Conservation (phyloP, 2,329 filamentous ascomycete species). For the Xylariaceae sp. region DNA sequence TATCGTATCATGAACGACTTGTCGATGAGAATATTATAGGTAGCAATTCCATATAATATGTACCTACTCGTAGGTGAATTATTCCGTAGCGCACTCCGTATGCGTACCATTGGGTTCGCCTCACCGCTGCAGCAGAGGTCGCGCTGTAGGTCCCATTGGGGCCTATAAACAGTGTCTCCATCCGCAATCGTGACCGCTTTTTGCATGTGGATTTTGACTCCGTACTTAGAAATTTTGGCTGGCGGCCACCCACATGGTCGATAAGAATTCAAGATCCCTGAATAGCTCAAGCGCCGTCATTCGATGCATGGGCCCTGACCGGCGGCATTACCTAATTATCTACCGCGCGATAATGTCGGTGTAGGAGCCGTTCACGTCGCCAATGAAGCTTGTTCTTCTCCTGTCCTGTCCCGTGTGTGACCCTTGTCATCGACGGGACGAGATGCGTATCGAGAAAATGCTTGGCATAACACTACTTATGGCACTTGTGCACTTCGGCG, state of each 20-base stretch:
- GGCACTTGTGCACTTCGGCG: slow-evolving; percentile 9
- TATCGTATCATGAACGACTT: no score
- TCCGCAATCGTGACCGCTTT: slow-evolving; percentile 16
- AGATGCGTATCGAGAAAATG: slow-evolving; percentile 1
- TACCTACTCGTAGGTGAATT: no score
- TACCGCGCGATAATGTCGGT: slow-evolving; percentile 15
- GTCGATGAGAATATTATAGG: neutral
- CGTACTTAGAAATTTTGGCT: neutral
- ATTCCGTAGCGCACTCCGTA: neutral
- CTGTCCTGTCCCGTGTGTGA: neutral
- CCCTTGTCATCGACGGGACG: neutral
- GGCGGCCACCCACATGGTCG: slow-evolving; percentile 1
- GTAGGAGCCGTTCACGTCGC: slow-evolving; percentile 1
- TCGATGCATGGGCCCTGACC: slow-evolving; percentile 15
- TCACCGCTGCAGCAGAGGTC: slow-evolving; percentile 15
- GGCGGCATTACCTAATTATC: neutral
- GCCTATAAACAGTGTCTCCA: neutral
- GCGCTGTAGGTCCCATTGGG: slow-evolving; percentile 4
- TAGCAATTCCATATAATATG: neutral
- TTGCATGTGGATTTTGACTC: slow-evolving; percentile 4
- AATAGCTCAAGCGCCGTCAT: slow-evolving; percentile 14
- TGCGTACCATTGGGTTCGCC: slow-evolving; percentile 3
- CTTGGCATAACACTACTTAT: slow-evolving; percentile 3
- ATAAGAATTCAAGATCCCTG: neutral
- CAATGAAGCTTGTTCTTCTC: neutral